Percentiles rank a stretch among this genome's conserved stretches.
These are phyloP conservation scores for Barnettozyma wickerhamii DNA, from an alignment of 805 yeast genomes.

Conservation along the genomic window DNA sequence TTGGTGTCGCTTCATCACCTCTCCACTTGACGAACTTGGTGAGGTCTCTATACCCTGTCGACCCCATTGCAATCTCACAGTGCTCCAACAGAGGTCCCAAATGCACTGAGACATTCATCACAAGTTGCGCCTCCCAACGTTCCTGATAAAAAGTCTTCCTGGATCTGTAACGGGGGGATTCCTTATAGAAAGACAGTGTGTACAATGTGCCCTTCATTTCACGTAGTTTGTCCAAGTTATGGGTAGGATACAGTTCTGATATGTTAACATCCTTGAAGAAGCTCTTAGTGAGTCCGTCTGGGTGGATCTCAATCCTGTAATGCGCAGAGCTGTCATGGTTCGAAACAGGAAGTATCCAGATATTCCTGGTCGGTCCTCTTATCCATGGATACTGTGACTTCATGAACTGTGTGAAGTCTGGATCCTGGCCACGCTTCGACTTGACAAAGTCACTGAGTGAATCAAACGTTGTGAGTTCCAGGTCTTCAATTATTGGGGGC, in stretches of 20 bases:
- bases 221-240: conserved; percentile 9
- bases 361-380: conserved; percentile 22
- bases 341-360: conserved; percentile 30
- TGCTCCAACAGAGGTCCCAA: conserved; percentile 15
- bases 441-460: conserved; percentile 32
- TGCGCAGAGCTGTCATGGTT: conserved; percentile 15
- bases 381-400: conserved; percentile 34
- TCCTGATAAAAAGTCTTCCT: conserved; percentile 12
- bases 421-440: conserved; percentile 1
- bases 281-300: conserved; percentile 10
- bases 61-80: conserved; percentile 4
- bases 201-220: conserved; percentile 19
- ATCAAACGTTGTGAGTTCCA: conserved; percentile 30
- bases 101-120: conserved; percentile 24
- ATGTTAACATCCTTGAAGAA: conserved; percentile 14
- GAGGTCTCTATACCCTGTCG: conserved; percentile 8
- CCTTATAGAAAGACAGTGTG: conserved; percentile 14
- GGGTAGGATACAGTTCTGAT: conserved; percentile 4
- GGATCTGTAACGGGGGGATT: conserved; percentile 7
- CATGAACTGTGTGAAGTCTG: conserved; percentile 7
- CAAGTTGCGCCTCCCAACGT: conserved; percentile 15
- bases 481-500: background rate
- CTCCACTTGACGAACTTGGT: conserved; percentile 33
- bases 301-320: conserved; percentile 24
- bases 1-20: conserved; percentile 22